Evolutionary conservation across 225 moss, liverwort and hornwort species (phyloP).

Genomic region (Asterella californica): DNA sequence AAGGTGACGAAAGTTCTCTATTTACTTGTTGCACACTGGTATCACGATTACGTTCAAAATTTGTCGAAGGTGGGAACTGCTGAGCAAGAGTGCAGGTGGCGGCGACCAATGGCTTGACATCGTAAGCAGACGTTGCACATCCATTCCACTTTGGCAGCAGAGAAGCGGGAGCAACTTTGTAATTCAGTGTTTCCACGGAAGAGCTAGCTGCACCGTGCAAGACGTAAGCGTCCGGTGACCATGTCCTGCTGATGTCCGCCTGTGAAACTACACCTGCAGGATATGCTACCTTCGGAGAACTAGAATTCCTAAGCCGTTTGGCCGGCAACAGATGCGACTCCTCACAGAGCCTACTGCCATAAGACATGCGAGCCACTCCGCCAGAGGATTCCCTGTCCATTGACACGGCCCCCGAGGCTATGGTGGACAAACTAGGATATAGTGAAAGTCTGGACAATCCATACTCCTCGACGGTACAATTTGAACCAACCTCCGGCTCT

Average conservation of each 20-base stretch:
- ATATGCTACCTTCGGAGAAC: background rate
- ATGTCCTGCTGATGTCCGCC: background rate
- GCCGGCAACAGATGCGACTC: background rate
- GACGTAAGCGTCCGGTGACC: background rate
- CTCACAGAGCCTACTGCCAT: background rate
- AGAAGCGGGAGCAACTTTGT: background rate
- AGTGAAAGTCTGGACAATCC: background rate
- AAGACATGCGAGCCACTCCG: background rate
- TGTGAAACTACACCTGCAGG: background rate
- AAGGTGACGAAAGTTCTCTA: background rate
- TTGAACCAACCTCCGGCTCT: background rate
- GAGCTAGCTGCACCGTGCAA: background rate
- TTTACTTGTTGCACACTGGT: background rate
- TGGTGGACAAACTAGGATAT: constrained; percentile 9
- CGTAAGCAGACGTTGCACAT: background rate
- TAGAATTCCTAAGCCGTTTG: background rate
- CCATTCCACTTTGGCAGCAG: background rate
- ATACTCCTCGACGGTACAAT: background rate
- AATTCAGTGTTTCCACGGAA: background rate
- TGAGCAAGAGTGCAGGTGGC: background rate
- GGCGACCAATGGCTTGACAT: background rate
- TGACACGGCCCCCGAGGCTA: background rate
- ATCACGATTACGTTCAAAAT: background rate
- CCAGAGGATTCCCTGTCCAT: constrained; percentile 2
- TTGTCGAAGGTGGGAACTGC: background rate